A percentile compares a stretch with the other conserved stretches of the same genome.
These are phyloP conservation scores for Quercus phellos DNA, from an alignment of 331 rosid species.

Conservation along the genomic window DNA sequence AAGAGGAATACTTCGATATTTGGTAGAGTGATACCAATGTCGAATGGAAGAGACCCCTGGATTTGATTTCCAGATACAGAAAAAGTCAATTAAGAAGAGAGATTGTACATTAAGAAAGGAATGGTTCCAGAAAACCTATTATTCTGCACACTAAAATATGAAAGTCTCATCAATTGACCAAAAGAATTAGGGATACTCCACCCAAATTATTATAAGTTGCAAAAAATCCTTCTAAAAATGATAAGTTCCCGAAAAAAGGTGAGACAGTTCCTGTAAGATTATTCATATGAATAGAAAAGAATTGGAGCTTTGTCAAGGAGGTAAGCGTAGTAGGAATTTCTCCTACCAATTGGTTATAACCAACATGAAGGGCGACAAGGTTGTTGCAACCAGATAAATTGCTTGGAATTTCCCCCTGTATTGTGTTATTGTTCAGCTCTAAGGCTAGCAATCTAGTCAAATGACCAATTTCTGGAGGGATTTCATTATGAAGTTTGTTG, in stretches of 20 bases:
- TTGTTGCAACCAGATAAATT: background rate
- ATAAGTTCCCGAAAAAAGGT: background rate
- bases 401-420: background rate
- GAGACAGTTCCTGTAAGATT: background rate
- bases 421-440: fast-evolving
- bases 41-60: background rate
- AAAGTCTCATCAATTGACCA: background rate
- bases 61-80: background rate
- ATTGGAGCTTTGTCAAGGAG: background rate
- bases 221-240: background rate
- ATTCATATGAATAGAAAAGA: fast-evolving
- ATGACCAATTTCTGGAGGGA: background rate
- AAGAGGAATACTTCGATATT: background rate
- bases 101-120: background rate
- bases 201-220: background rate
- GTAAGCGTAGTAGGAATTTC: background rate
- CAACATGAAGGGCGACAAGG: background rate
- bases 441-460: background rate
- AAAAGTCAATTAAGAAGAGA: background rate
- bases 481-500: background rate
- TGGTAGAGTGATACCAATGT: background rate
- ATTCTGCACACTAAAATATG: fast-evolving
- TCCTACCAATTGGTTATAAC: constrained; percentile 17
- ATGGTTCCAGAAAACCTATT: background rate
- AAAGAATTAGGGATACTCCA: background rate